Percentiles rank a stretch among this genome's conserved stretches.
phyloP scores from a whole-genome alignment of 1,139 yeast species.

The Blastobotrys proliferans region DNA sequence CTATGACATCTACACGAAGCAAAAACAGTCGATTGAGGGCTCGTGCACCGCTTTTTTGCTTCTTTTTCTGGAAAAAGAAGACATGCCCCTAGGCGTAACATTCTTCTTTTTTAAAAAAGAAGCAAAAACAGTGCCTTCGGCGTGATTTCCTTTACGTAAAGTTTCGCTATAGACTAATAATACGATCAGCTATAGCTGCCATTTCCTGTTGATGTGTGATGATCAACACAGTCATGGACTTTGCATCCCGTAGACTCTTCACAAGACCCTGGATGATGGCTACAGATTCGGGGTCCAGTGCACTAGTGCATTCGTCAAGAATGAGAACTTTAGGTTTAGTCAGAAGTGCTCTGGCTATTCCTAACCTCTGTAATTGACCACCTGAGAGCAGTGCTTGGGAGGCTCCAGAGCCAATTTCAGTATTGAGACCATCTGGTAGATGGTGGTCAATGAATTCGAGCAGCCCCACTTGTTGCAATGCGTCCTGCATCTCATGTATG shows the following conservation, averaged over 20 bases:
- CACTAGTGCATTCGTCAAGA: constrained; percentile 73
- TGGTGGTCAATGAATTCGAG: constrained; percentile 35
- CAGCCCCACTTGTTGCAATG: constrained; percentile 32
- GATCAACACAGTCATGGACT: constrained; percentile 63
- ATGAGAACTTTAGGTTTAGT: constrained; percentile 56
- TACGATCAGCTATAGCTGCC: constrained; percentile 41
- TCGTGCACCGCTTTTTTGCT: no score
- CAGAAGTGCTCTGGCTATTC: constrained; percentile 73
- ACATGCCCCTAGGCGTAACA: no score
- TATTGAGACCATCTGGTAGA: constrained; percentile 43
- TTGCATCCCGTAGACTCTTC: constrained; percentile 54
- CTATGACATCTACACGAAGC: no score
- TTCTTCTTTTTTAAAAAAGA: no score
- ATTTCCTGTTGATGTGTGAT: constrained; percentile 87
- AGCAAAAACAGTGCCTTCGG: no score
- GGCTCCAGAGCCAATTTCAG: constrained; percentile 49
- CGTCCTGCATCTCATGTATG: no score
- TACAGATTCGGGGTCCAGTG: constrained; percentile 61
- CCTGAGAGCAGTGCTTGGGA: constrained; percentile 53
- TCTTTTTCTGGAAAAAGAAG: no score
- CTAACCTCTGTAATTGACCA: constrained; percentile 85
- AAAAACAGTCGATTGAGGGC: no score
- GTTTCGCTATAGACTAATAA: constrained; percentile 20
- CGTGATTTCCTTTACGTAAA: no score
- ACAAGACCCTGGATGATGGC: constrained; percentile 30